These are phyloP conservation scores for Sporothrix dimorphospora DNA, from an alignment of 2,329 filamentous ascomycete species.

Conservation along the genomic window DNA sequence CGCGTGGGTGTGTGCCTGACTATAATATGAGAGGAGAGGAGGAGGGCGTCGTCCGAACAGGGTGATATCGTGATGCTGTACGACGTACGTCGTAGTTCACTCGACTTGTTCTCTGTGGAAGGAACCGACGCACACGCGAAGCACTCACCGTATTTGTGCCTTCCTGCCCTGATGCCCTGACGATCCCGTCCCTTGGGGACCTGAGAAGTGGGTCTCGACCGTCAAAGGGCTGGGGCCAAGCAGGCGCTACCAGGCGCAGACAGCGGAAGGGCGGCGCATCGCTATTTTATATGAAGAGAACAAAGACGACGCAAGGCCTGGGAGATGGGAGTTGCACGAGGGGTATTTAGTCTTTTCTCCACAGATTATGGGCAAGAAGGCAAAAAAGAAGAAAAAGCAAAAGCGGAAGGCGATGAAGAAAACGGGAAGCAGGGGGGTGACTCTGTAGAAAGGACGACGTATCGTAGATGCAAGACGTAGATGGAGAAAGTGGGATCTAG, in stretches of 20 bases:
- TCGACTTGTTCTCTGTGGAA: not conserved
- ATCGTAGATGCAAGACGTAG: not conserved
- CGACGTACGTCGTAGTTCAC: no score
- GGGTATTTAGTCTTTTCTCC: not conserved
- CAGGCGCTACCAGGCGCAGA: not conserved
- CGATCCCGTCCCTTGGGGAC: constrained; percentile 26
- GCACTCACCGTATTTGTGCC: not conserved
- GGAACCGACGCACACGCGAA: not conserved
- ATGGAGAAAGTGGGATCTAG: constrained; percentile 6
- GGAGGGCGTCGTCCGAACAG: not conserved
- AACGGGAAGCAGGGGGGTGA: not conserved
- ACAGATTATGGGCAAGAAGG: not conserved
- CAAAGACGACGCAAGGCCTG: constrained; percentile 18
- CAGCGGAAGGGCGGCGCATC: not conserved
- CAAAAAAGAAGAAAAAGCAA: not conserved
- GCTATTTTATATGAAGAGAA: constrained; percentile 3
- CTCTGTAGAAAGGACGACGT: not conserved
- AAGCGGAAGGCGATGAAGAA: constrained; percentile 14
- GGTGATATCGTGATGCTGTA: not conserved
- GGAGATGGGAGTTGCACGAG: constrained; percentile 10
- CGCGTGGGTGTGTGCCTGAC: not conserved
- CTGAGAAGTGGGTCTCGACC: constrained; percentile 9
- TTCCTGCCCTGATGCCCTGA: constrained; percentile 9
- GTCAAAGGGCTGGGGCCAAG: not conserved
- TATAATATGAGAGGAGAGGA: not conserved